Evolutionary conservation across 2,329 filamentous ascomycete species (phyloP).

Genomic region (Monascus ruber): DNA sequence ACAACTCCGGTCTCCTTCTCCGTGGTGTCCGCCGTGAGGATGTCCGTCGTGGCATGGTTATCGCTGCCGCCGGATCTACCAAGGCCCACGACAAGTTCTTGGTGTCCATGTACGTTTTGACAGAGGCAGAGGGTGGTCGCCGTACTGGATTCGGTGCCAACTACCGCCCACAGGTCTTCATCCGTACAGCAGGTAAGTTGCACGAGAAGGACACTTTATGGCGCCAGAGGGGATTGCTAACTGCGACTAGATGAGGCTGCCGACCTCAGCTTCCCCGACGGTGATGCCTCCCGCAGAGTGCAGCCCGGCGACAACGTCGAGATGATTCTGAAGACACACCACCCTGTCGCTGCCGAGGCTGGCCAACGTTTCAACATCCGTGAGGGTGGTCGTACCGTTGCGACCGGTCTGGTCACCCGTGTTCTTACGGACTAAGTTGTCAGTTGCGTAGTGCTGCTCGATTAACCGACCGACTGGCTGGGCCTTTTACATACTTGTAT

Average conservation of each 20-base stretch:
- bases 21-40: slow-evolving; percentile 95
- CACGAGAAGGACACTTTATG: neutral
- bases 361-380: slow-evolving; percentile 97
- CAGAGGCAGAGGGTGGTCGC: slow-evolving; percentile 94
- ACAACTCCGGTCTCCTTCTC: slow-evolving; percentile 95
- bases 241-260: slow-evolving; percentile 48
- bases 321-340: slow-evolving; percentile 79
- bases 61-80: slow-evolving; percentile 69
- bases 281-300: slow-evolving; percentile 68
- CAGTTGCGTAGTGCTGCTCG: slow-evolving; percentile 1
- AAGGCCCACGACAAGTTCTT: slow-evolving; percentile 89
- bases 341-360: slow-evolving; percentile 76
- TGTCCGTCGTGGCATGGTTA: slow-evolving; percentile 85
- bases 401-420: slow-evolving; percentile 70
- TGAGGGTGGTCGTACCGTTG: slow-evolving; percentile 85
- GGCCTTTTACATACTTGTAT: slow-evolving; percentile 17
- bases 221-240: neutral
- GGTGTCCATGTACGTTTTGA: slow-evolving; percentile 90
- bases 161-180: slow-evolving; percentile 93
- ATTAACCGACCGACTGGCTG: slow-evolving; percentile 8
- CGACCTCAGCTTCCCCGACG: slow-evolving; percentile 75
- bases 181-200: slow-evolving; percentile 78
- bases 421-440: slow-evolving; percentile 42
- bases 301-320: slow-evolving; percentile 99
- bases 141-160: slow-evolving; percentile 92